These are phyloP conservation scores for Helicocarpus griseus DNA, from an alignment of 2,329 filamentous ascomycete species.

Conservation along the genomic window DNA sequence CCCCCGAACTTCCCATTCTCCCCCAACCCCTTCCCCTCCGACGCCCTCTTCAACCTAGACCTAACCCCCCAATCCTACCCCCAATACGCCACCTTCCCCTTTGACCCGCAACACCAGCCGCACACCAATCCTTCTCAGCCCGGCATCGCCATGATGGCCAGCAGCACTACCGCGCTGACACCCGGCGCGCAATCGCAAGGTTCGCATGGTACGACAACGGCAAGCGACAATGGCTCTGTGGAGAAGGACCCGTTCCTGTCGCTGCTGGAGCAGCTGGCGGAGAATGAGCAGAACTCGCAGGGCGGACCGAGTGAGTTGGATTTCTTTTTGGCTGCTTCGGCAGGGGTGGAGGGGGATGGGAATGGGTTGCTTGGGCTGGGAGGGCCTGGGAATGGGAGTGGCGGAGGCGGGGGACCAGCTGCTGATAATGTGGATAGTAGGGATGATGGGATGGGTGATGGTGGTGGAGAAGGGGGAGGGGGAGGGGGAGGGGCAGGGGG, in stretches of 20 bases:
- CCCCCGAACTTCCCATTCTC: conserved; percentile 26
- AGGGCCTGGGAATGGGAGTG: neutral
- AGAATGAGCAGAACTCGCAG: conserved; percentile 59
- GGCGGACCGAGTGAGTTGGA: conserved; percentile 66
- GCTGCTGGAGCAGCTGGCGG: conserved; percentile 69
- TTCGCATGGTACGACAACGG: conserved; percentile 39
- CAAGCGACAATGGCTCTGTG: conserved; percentile 42
- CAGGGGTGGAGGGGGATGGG: conserved; percentile 11
- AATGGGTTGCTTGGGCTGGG: neutral
- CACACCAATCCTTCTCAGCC: conserved; percentile 8
- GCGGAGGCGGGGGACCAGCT: too few relatives aligned
- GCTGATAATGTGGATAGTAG: too few relatives aligned
- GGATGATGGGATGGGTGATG: too few relatives aligned
- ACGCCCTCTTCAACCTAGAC: conserved; percentile 18
- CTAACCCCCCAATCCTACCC: conserved; percentile 20
- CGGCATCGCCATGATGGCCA: neutral
- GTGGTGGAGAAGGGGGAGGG: neutral
- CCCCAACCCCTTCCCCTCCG: conserved; percentile 25
- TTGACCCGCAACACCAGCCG: conserved; percentile 19
- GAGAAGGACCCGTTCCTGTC: conserved; percentile 77
- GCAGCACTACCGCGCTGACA: conserved; percentile 17
- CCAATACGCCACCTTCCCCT: conserved; percentile 31
- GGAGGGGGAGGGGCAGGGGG: neutral
- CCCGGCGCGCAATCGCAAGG: conserved; percentile 37
- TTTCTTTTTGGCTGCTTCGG: conserved; percentile 54